Conservation (phyloP, 345 rosid species). For the Gynandropsis gynandra region DNA sequence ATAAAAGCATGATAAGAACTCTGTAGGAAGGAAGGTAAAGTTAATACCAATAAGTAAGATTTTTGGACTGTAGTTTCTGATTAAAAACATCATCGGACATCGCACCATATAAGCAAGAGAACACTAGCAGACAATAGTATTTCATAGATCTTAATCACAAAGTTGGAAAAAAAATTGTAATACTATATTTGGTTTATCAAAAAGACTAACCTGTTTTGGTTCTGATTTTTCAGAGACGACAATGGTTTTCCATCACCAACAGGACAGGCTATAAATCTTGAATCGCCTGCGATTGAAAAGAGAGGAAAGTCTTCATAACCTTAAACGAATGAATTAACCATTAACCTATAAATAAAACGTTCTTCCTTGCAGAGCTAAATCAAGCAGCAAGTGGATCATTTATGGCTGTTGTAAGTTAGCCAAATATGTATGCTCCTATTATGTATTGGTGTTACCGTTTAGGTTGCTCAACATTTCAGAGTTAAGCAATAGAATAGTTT, state of each 20-base stretch:
- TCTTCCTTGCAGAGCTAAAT: constrained; percentile 16
- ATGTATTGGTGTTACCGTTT: constrained; percentile 10
- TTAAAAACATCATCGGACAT: neutral
- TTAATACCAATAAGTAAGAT: constrained; percentile 9
- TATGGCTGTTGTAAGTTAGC: constrained; percentile 14
- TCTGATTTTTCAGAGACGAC: constrained; percentile 14
- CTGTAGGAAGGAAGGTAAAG: too few species aligned
- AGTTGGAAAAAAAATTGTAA: constrained; percentile 22
- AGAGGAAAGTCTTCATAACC: constrained; percentile 21
- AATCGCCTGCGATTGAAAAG: constrained; percentile 19
- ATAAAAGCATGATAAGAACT: too few species aligned
- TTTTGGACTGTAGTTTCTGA: neutral
- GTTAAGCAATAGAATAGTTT: constrained; percentile 11
- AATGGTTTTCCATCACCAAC: constrained; percentile 22
- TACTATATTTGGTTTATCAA: constrained; percentile 25
- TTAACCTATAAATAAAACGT: constrained; percentile 7
- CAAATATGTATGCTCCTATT: constrained; percentile 15
- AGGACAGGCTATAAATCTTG: constrained; percentile 16
- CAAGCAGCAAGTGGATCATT: constrained; percentile 22
- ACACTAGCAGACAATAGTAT: constrained; percentile 8
- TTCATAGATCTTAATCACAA: too few species aligned
- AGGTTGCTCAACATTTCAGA: constrained; percentile 2
- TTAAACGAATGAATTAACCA: constrained; percentile 5
- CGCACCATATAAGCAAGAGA: constrained; percentile 17
- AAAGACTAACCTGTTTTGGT: constrained; percentile 19